Percentiles rank a stretch among this genome's conserved stretches.
Evolutionary conservation across 345 rosid species (phyloP).

Genomic region (Erysimum cheiranthoides): DNA sequence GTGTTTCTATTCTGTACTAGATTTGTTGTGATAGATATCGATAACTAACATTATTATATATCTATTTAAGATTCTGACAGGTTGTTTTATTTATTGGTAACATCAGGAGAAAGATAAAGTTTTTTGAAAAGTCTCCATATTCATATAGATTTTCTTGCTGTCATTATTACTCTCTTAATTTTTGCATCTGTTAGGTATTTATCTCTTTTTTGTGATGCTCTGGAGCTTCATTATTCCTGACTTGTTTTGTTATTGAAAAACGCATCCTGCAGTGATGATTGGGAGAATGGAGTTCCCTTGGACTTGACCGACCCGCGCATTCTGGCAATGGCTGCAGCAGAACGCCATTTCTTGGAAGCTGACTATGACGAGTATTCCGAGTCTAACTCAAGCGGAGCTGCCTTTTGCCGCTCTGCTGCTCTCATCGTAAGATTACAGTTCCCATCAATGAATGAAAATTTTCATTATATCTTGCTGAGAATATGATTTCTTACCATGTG

Average conservation of each 20-base stretch:
- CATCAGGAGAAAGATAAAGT: neutral
- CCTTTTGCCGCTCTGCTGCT: slow-evolving; percentile 97
- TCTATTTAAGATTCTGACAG: neutral
- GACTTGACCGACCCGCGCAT: slow-evolving; percentile 87
- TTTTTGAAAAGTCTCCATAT: neutral
- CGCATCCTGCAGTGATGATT: slow-evolving; percentile 60
- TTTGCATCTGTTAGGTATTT: slow-evolving; percentile 22
- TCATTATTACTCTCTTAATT: neutral
- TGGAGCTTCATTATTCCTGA: neutral
- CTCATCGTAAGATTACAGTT: slow-evolving; percentile 64
- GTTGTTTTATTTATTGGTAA: neutral
- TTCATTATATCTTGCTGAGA: neutral
- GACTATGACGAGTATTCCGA: slow-evolving; percentile 94
- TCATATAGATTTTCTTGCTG: neutral
- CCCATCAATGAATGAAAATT: too few relatives aligned
- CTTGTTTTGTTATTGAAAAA: slow-evolving; percentile 22
- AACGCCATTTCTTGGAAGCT: slow-evolving; percentile 84
- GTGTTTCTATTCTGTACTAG: neutral
- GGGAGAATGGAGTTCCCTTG: slow-evolving; percentile 82
- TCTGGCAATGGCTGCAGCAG: slow-evolving; percentile 92
- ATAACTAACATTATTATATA: slow-evolving; percentile 13
- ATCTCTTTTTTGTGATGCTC: neutral
- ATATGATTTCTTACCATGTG: neutral
- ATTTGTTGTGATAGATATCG: neutral
- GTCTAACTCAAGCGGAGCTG: slow-evolving; percentile 88